Evolutionary conservation across 2,329 filamentous ascomycete species (phyloP), one percentile per base, ranked within the genome.

Genomic region (Aspergillus tamarii): DNA sequence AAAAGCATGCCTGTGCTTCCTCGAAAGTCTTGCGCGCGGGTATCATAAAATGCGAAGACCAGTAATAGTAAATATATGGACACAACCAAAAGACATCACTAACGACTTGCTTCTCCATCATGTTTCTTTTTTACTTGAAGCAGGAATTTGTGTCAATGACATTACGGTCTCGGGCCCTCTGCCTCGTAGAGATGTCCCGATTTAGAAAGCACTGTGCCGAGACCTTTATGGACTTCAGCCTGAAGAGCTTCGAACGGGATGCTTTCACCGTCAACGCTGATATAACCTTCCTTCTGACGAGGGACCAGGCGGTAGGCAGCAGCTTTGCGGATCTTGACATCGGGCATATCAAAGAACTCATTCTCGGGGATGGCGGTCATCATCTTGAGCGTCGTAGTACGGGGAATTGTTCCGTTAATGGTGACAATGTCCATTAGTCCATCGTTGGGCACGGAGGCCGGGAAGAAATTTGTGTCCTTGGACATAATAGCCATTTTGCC

Each of bases 401-500:
- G 86, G 2, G 88, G 83, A 23, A 97, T 85, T 67, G 92, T 88
- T 63, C 93, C 94, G 63, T 92, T 86, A 65, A 96, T 89, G 57
- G 87, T 91, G 63, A 97, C 84, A 12, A 98, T 83, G 76, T 99
- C 95, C 80, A 97, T 88, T 66, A 90, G 85, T 12, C 94, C 95
- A 73, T 99, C 95, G 52, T 88, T 88, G 16, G 93, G 91, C 10
- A 94, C 84, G 0, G 94, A 87, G 1, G 92, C 90, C 2, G 30
- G 92, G 84, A 84, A 99, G 82, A 98, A 96, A 73, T 93, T 93
- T 63, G 89, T 85, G 67, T 94, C 90, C 14, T 92, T 85, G 0
- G 94, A 89, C 92, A 99, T 94, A 78, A 91, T 96, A 28, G 91
- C 88, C 90, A 98, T 96, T 76, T 97, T 99, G 66, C 95, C 95